Evolutionary conservation across 148 eudicot genomes (phyloP).

Genomic region (Rhododendron molle): DNA sequence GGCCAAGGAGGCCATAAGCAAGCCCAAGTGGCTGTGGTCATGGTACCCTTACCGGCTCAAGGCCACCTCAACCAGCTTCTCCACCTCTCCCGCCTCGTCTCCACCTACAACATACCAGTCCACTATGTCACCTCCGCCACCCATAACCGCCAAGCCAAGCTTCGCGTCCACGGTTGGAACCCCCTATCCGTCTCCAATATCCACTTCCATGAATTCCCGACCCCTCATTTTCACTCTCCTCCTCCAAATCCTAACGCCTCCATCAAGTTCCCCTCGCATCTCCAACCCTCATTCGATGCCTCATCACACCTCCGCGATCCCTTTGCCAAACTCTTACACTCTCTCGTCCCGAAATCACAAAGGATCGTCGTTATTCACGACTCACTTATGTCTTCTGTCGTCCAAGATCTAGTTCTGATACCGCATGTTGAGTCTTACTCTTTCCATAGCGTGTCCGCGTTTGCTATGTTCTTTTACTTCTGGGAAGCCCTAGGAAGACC

Average conservation of each 20-base stretch:
- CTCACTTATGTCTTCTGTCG: constrained; percentile 15
- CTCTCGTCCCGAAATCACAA: background rate
- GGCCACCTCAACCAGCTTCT: constrained; percentile 29
- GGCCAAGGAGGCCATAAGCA: constrained; percentile 9
- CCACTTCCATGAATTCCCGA: constrained; percentile 16
- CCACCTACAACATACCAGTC: constrained; percentile 14
- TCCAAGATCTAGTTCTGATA: constrained; percentile 8
- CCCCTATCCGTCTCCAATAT: background rate
- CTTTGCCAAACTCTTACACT: constrained; percentile 2
- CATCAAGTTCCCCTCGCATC: constrained; percentile 13
- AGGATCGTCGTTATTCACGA: constrained; percentile 11
- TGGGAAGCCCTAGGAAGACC: constrained; percentile 19
- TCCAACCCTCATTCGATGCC: constrained; percentile 15
- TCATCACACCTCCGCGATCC: constrained; percentile 7
- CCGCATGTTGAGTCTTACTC: constrained; percentile 11
- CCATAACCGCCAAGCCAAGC: constrained; percentile 15
- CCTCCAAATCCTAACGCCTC: constrained; percentile 9
- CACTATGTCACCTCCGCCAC: constrained; percentile 10
- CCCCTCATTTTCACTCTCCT: constrained; percentile 13
- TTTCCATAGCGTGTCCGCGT: constrained; percentile 22
- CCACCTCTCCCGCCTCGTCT: constrained; percentile 23
- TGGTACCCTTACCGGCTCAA: constrained; percentile 19
- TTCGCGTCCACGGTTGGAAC: constrained; percentile 18
- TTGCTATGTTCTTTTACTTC: constrained; percentile 7
- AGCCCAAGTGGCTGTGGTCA: constrained; percentile 19